Base-by-base conservation (phyloP, 2,329 filamentous ascomycete species). In the Metarhizium sp. region DNA sequence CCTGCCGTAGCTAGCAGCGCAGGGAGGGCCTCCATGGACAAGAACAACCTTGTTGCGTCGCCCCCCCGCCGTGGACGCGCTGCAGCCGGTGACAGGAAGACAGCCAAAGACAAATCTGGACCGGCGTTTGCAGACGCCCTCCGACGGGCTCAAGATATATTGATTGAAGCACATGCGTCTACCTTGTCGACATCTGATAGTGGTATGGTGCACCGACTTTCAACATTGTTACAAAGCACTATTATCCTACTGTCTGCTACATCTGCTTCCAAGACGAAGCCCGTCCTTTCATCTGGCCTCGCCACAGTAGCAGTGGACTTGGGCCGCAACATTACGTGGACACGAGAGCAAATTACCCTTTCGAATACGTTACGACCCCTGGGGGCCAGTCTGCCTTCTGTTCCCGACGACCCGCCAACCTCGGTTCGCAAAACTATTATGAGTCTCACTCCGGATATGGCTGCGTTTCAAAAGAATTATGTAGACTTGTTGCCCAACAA, bases 401-500 rank as follows among this genome's bases (percentile, higher is more conserved):
- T 50, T 4, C 6, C 49, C 0, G 46, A 20, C 13, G 49, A 45
- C 14, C 36, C 29, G 16, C 32, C 50, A n/a, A 30, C 1, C 8
- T 30, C 34, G 10, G 6, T n/a, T n/a, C 14, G 20, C 3, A 48
- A 8, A 63, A 60, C 60, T 69, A 58, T 60, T 75, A 52, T 57
- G 69, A 75, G 73, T 1, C 67, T 75, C 55, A 69, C 74, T 4
- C 70, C 75, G 10, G 78, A 86, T 59, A 78, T 84, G 63, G 71
- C 75, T 47, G 76, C 77, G 30, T 95, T 96, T 64, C 88, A 92
- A 66, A 78, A 80, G 59, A 82, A 92, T 49, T 96, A 91, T 62
- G 79, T 96, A 52, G 88, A 96, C 64, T 87, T 92, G 51, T 84
- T 99, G 6, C 95, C 94, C 0, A 73, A 77, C 43, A 77, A 79